Evolutionary conservation across 108 stramenopile species (phyloP), one percentile per base, ranked within the genome.

Genomic region (Fragilariopsis cylindrus): DNA sequence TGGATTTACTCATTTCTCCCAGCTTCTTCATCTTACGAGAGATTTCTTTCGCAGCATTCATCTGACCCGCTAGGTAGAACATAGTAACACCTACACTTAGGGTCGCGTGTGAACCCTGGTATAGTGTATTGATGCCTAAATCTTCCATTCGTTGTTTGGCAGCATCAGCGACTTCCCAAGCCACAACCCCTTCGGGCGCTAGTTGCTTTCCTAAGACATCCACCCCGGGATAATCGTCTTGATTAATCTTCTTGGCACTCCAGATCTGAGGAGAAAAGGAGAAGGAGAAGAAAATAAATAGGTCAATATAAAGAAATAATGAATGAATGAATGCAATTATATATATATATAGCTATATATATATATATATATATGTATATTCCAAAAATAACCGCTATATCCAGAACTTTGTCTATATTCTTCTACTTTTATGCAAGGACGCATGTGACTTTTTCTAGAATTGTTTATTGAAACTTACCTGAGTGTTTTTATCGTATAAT

Each of bases 141-240:
- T 96, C 95, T 48, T 77, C 68, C 50, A 96, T 76, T 6, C 93
- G 87, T 12, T 76, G 82, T 19, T 80, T 71, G 1, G 87, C 83
- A 42, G 93, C 87, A 58, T 75, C 76, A 53, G 87, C 79, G 41
- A 81, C 82, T 64, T 92, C 90, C 72, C 84, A 91, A 8, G 88
- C 85, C n/a, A 86, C 87, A 2, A 92, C 89, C n/a, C 88, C 87
- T 69, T 89, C 91, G 8, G 87, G 85, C 18, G 86, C 42, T 41
- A 90, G 77, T 57, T 63, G 56, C 15, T 85, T 86, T 3, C 91
- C 87, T 9, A 89, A 65, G 6, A 86, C 83, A 19, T 95, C 93
- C 4, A 92, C 88, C 11, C 93, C 91, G 8, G 88, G 90, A 68
- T 82, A 92, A 49, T 86, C 88, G 16, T 96, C 92, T 48, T 81